Evolutionary conservation across 139 green algal genomes (phyloP).

Genomic region (Tetraselmis chui): DNA sequence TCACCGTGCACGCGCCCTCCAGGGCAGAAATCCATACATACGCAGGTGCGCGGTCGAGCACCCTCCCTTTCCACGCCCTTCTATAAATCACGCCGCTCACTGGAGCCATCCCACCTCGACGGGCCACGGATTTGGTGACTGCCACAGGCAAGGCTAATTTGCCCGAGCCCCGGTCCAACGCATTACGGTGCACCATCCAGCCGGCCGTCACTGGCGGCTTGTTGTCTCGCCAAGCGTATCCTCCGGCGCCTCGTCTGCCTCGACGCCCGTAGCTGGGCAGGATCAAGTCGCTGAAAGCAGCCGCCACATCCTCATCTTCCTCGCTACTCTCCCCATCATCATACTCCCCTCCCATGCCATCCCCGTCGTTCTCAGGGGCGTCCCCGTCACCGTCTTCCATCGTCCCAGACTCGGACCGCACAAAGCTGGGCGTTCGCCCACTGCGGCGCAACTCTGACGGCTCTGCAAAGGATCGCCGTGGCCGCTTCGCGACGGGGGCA

Average conservation of each 20-base stretch:
- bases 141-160: background rate
- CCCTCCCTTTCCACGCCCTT: background rate
- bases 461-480: no score
- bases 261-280: background rate
- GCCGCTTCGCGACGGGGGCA: no score
- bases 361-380: background rate
- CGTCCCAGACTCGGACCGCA: no score
- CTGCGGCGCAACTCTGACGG: background rate
- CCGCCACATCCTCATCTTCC: background rate
- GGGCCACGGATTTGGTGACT: background rate
- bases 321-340: background rate
- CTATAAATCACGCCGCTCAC: background rate
- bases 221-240: background rate
- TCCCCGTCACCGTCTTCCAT: no score
- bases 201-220: background rate
- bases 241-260: background rate
- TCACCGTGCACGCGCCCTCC: constrained; percentile 18
- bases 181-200: background rate
- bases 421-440: background rate
- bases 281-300: background rate
- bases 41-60: background rate
- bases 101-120: background rate
- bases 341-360: background rate
- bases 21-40: constrained; percentile 22
- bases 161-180: background rate